Evolutionary conservation across 1,139 yeast species (phyloP).

Genomic region (Debaryomyces psychrophilus): DNA sequence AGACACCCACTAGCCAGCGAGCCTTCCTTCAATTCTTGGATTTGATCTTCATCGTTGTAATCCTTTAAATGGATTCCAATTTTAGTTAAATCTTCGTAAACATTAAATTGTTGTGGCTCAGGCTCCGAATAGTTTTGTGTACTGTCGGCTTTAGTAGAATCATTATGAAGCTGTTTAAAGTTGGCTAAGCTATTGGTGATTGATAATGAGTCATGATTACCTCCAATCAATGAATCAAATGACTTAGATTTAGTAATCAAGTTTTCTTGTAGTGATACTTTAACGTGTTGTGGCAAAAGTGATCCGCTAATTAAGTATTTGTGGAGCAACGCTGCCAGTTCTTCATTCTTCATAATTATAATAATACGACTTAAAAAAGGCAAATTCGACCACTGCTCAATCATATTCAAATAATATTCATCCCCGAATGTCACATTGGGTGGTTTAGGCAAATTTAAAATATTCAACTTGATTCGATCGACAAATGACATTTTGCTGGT

Average conservation of each 20-base stretch:
- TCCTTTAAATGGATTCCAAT: conserved; percentile 34
- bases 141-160: conserved; percentile 12
- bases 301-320: conserved; percentile 22
- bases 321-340: conserved; percentile 32
- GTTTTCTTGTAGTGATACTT: conserved; percentile 46
- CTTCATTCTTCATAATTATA: conserved; percentile 39
- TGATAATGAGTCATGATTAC: conserved; percentile 17
- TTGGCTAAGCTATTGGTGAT: conserved; percentile 28
- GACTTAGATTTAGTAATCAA: conserved; percentile 44
- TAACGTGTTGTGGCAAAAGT: conserved; percentile 19
- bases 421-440: conserved; percentile 17
- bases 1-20: conserved; percentile 10
- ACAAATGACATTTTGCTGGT: conserved; percentile 28
- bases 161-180: conserved; percentile 30
- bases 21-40: conserved; percentile 24
- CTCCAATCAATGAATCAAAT: conserved; percentile 29
- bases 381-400: conserved; percentile 49
- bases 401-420: conserved; percentile 31
- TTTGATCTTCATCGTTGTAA: conserved; percentile 28
- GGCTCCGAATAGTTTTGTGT: conserved; percentile 41
- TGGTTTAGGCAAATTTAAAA: conserved; percentile 29
- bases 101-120: conserved; percentile 38
- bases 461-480: conserved; percentile 38
- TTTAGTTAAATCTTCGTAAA: conserved; percentile 30
- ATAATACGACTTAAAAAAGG: conserved; percentile 47